Percentiles rank a stretch among this genome's conserved stretches.
Evolutionary conservation across 2,329 filamentous ascomycete genomes (phyloP).

Genomic region (Moelleriella libera): DNA sequence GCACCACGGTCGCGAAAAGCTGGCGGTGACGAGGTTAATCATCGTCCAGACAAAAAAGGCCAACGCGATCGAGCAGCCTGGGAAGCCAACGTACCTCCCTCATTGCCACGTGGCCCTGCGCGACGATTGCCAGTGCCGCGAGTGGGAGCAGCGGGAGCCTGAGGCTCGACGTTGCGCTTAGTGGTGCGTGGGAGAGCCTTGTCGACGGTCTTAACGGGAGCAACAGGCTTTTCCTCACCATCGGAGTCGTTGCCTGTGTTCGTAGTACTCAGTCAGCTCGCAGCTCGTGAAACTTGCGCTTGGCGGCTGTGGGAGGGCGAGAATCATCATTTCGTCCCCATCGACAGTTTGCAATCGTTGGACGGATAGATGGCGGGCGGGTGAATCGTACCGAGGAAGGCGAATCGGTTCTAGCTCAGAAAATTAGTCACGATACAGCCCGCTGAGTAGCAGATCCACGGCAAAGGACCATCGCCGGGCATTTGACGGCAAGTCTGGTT

Average conservation of each 20-base stretch:
- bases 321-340: background rate
- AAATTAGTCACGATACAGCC: background rate
- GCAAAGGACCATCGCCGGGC: too few species aligned
- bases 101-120: conserved; percentile 57
- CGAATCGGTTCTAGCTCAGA: conserved; percentile 74
- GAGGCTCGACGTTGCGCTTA: conserved; percentile 78
- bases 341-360: conserved; percentile 5
- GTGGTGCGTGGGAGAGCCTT: conserved; percentile 59
- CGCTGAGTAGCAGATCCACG: too few species aligned
- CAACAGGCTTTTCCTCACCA: conserved; percentile 57
- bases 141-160: conserved; percentile 50
- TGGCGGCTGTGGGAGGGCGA: background rate
- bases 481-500: too few species aligned
- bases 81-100: conserved; percentile 56
- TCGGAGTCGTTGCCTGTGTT: conserved; percentile 42
- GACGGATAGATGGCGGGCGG: conserved; percentile 10
- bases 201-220: conserved; percentile 79
- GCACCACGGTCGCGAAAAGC: conserved; percentile 83
- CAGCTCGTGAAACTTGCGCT: background rate
- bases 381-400: conserved; percentile 75
- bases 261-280: conserved; percentile 5
- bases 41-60: background rate
- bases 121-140: conserved; percentile 32
- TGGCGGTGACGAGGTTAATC: conserved; percentile 18
- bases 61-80: too few species aligned